phyloP scores from a whole-genome alignment of 139 green algal species.

The Asterochloris erici region DNA sequence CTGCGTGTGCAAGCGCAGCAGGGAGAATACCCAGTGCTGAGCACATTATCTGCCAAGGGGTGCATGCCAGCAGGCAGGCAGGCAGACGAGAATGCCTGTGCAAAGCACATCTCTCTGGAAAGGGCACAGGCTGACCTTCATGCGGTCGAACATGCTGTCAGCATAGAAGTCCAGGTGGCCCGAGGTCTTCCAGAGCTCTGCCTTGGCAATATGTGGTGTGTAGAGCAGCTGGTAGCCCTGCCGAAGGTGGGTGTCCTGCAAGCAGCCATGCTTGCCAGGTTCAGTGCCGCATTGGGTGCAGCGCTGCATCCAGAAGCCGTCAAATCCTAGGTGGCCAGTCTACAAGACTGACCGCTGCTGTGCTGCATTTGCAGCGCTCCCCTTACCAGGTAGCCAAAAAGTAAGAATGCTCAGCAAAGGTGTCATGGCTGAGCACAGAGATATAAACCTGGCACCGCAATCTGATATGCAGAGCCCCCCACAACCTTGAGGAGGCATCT shows the following conservation, averaged over 20 bases:
- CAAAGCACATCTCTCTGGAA: not conserved
- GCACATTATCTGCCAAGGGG: no score
- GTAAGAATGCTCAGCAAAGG: not conserved
- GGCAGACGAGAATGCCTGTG: not conserved
- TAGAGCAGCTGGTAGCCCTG: conserved; percentile 91
- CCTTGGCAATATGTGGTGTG: conserved; percentile 42
- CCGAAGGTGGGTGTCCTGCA: conserved; percentile 72
- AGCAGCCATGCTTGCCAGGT: no score
- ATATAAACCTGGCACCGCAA: not conserved
- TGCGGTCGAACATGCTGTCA: conserved; percentile 95
- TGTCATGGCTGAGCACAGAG: not conserved
- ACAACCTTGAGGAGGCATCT: no score
- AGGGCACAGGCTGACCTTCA: conserved; percentile 38
- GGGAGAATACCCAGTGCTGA: no score
- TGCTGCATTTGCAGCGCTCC: no score
- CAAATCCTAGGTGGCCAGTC: no score
- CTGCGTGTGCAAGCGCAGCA: no score
- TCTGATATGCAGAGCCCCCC: no score
- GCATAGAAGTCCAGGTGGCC: conserved; percentile 97
- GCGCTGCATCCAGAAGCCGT: no score
- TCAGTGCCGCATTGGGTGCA: no score
- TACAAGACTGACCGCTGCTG: no score
- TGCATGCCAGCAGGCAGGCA: no score
- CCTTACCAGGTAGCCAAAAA: not conserved
- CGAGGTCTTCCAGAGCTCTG: conserved; percentile 93